These are phyloP conservation scores for Spirogloea muscicola DNA, from an alignment of 139 green algal genomes.

Conservation along the genomic window DNA sequence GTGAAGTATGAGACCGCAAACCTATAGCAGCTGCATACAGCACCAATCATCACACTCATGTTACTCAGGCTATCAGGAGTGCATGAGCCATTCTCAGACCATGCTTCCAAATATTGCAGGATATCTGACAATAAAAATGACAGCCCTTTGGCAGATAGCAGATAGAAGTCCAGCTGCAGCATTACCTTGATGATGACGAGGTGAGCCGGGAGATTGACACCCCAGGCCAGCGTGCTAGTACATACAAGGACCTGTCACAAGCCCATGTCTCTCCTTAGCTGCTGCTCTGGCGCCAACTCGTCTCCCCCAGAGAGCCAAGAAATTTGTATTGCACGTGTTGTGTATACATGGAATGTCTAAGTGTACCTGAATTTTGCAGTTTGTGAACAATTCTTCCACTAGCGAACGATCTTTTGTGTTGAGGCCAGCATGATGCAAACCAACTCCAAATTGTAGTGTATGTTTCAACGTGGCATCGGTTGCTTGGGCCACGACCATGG, in stretches of 20 bases:
- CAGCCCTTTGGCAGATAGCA: too few species aligned
- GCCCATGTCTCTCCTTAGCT: too few species aligned
- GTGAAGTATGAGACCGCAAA: too few species aligned
- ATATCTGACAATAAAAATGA: background rate
- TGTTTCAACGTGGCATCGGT: slow-evolving; percentile 62
- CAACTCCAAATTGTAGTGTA: slow-evolving; percentile 92
- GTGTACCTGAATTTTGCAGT: slow-evolving; percentile 81
- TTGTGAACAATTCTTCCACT: slow-evolving; percentile 83
- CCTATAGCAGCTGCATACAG: too few species aligned
- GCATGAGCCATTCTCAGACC: too few species aligned
- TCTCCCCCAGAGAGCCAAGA: background rate
- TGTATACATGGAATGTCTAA: too few species aligned
- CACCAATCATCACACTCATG: too few species aligned
- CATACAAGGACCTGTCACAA: slow-evolving; percentile 36
- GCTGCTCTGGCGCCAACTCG: too few species aligned
- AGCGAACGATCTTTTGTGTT: slow-evolving; percentile 71
- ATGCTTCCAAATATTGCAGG: background rate
- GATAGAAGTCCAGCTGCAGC: too few species aligned
- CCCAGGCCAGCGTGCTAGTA: slow-evolving; percentile 34
- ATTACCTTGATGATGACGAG: slow-evolving; percentile 38
- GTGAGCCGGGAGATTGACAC: slow-evolving; percentile 52
- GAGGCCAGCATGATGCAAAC: slow-evolving; percentile 93
- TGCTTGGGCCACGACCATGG: slow-evolving; percentile 38
- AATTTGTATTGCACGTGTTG: slow-evolving; percentile 12
- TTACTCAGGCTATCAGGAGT: too few species aligned